Base-by-base conservation (phyloP, 768 basidiomycete genomes). In the Phaeotremella skinneri region DNA sequence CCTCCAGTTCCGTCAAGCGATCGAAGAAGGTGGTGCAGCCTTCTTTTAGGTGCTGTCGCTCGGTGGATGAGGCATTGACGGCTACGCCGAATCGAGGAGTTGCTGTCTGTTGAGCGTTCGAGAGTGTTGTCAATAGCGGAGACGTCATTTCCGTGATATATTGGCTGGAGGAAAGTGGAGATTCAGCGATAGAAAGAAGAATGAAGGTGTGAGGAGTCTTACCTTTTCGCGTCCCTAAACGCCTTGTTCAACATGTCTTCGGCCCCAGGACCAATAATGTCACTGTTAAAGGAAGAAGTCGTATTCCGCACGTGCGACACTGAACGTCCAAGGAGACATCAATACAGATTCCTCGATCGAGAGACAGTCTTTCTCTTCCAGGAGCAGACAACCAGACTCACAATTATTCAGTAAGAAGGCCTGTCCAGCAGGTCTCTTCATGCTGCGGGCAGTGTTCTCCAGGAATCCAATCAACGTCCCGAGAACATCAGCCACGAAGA, bases 241-340 rank as follows among this genome's bases (percentile, higher is more conserved):
- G 73, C 71, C 31, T 57, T 62, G 55, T 76, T 76, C 29, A 76
- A 52, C 63, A 72, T 68, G 45, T 72, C 70, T 48, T 76, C 71
- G 16, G 71, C 75, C 1, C 67, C 67, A 2, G 69, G 67, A 0
- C 75, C 75, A 14, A 74, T 67, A 26, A 76, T 62, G 53, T 76
- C 73, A 3, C 55, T 64, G n/a, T 60, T 55, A 55, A 69, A 63
- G 1, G 71, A 68, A 3, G 70, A 58, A 5, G 68, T 71, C 2
- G 73, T 67, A 48, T 74, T 74, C 13, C 75, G 63, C 25, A 76
- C 70, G 58, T 76, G 72, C 17, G 74, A 73, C 11, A 76, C 74
- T 75, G 50, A 16, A 16, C 2, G 32, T 5, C 17, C 39, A 55
- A 34, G 26, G 52, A 9, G 29, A n/a, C 6, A 4, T 34, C 62